Evolutionary conservation across 257 asterid genomes (phyloP), one percentile per base, ranked within the genome.

Genomic region (Lithospermum erythrorhizon): DNA sequence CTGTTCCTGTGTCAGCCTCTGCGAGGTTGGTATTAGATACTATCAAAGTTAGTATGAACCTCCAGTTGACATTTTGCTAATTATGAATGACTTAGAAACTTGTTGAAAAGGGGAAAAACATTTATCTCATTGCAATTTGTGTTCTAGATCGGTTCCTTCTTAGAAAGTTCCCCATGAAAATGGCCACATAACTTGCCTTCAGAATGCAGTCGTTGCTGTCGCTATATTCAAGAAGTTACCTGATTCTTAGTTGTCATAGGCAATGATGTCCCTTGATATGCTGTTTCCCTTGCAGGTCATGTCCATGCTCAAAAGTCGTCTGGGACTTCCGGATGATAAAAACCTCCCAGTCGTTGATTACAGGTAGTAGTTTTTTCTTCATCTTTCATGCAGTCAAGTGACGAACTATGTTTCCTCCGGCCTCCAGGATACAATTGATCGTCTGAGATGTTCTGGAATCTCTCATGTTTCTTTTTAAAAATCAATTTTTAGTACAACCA

Each of bases 301-400:
- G 67, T 82, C 93, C 56, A 69, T 86, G 87, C 78, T 91, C 72
- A 91, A 88, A 83, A 89, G 83, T 78, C 94, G 97, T 60, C 30
- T 91, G 73, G 87, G 73, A 67, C 65, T 84, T 80, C 82, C 86
- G 18, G 72, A 68, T 65, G 78, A 68, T 61, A 77, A 88, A 69
- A 79, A 67, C 16, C 98, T 91, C 63, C 95, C 97, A 4, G 78
- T 81, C 52, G 95, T 86, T 74, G 94, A 84, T 76, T 88, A 91
- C 79, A 86, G 80, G 97, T 88, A 78, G 55, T 63, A 65, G 29
- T 48, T 29, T 56, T 51, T 61, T 48, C 49, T 35, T 57, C 32
- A 25, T 59, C 48, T 64, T 53, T 53, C 45, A 2, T 13, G 14
- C 18, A 20, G 21, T 53, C 14, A 5, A 23, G 16, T 53, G 5